A percentile compares a stretch with the other conserved stretches of the same genome.
Evolutionary conservation across 2,329 filamentous ascomycete genomes (phyloP).

Genomic region (Trichoderma sp.): DNA sequence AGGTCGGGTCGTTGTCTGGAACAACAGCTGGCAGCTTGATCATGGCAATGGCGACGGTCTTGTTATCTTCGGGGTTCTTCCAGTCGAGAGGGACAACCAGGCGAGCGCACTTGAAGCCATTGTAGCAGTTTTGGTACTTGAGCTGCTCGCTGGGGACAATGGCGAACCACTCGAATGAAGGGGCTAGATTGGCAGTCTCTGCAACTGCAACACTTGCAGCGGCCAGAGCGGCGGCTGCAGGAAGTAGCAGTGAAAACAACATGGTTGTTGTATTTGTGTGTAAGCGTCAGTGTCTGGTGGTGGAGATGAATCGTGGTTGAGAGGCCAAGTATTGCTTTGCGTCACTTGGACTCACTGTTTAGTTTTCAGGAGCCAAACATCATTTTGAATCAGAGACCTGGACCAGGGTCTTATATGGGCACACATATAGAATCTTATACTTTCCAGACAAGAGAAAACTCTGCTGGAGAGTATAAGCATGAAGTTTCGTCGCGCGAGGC

Average conservation of each 20-base stretch:
- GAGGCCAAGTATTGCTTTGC: not conserved
- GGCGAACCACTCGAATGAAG: conserved; percentile 35
- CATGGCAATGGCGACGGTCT: conserved; percentile 39
- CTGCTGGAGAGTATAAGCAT: not conserved
- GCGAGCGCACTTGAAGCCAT: conserved; percentile 39
- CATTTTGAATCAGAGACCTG: not conserved
- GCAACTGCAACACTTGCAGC: not conserved
- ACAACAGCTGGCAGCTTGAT: conserved; percentile 40
- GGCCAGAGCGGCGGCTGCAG: not conserved
- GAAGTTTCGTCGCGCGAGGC: not conserved
- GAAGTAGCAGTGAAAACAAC: not conserved
- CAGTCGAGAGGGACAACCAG: conserved; percentile 45
- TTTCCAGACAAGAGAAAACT: not conserved
- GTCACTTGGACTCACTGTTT: no score
- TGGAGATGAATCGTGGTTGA: not conserved
- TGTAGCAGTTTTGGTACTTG: conserved; percentile 40
- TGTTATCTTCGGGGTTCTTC: conserved; percentile 28
- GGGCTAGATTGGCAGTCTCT: not conserved
- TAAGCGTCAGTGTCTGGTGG: not conserved
- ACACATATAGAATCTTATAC: not conserved
- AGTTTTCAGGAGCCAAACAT: not conserved
- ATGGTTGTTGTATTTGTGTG: not conserved
- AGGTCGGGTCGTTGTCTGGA: conserved; percentile 34
- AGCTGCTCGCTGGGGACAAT: conserved; percentile 37
- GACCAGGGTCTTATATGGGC: not conserved